Conservation (phyloP, 192 early-diverging fungal species). For the Coemansia sp. region DNA sequence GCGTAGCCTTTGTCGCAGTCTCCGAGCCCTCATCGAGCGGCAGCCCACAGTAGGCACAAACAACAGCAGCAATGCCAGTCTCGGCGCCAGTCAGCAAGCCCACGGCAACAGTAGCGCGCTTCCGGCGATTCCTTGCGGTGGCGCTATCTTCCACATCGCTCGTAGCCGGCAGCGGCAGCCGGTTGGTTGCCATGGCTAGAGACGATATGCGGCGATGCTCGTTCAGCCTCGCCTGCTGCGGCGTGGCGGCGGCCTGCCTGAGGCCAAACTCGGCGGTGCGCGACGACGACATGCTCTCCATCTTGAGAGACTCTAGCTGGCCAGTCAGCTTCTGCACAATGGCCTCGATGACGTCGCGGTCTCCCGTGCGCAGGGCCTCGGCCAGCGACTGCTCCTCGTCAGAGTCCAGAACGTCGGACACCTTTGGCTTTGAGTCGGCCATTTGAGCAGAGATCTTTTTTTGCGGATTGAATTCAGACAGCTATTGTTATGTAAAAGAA, state of each 20-base stretch:
- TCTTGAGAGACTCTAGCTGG: slow-evolving; percentile 49
- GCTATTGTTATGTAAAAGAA: not conserved
- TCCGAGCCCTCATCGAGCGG: slow-evolving; percentile 29
- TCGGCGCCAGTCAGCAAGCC: slow-evolving; percentile 13
- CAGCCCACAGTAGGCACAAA: slow-evolving; percentile 50
- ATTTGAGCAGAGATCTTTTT: too few species aligned
- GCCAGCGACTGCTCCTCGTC: slow-evolving; percentile 38
- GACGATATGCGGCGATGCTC: slow-evolving; percentile 8
- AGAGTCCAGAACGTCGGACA: slow-evolving; percentile 6
- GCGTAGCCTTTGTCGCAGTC: slow-evolving; percentile 30
- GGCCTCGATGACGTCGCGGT: slow-evolving; percentile 51
- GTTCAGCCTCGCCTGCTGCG: not conserved
- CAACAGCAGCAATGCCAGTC: slow-evolving; percentile 4
- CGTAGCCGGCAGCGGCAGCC: not conserved
- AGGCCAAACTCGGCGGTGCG: slow-evolving; percentile 20
- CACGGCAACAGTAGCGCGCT: slow-evolving; percentile 46
- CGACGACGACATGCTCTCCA: slow-evolving; percentile 29
- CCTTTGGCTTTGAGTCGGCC: slow-evolving; percentile 9
- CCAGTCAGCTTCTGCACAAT: slow-evolving; percentile 48
- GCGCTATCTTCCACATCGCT: slow-evolving; percentile 3
- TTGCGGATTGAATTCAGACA: slow-evolving; percentile 9
- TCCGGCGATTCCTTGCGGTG: slow-evolving; percentile 15
- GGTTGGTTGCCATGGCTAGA: not conserved
- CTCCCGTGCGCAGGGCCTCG: slow-evolving; percentile 46
- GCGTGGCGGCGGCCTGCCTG: not conserved